phyloP scores from a whole-genome alignment of 805 yeast species.

The Metschnikowia lochheadii region DNA sequence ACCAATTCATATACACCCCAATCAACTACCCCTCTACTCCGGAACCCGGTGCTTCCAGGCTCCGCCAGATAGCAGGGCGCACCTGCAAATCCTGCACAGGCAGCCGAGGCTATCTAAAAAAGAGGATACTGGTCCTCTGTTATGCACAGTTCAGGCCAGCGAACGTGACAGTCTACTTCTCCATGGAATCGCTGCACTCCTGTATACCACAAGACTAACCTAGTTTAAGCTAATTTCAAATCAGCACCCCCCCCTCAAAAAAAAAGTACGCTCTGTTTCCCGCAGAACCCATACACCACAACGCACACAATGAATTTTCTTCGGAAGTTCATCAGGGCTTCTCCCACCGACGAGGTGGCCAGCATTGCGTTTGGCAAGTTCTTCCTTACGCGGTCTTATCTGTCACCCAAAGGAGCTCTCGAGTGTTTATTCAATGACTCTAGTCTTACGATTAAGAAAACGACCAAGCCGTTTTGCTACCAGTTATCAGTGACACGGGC shows the following conservation, averaged over 20 bases:
- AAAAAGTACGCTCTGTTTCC: background rate
- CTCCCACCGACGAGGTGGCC: conserved; percentile 57
- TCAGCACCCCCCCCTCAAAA: too few species aligned
- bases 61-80: conserved; percentile 1
- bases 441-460: conserved; percentile 63
- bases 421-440: conserved; percentile 85
- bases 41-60: background rate
- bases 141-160: conserved; percentile 3
- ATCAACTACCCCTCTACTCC: too few species aligned
- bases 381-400: conserved; percentile 65
- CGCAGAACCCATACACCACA: background rate
- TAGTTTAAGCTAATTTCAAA: background rate
- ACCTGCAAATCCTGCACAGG: conserved; percentile 2
- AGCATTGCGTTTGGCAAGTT: conserved; percentile 78
- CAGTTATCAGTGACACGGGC: conserved; percentile 70
- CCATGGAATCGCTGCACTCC: background rate
- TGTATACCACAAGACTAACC: background rate
- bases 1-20: too few species aligned
- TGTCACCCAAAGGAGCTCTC: conserved; percentile 80
- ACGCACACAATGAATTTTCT: conserved; percentile 59
- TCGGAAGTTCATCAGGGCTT: conserved; percentile 56
- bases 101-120: conserved; percentile 1
- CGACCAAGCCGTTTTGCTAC: conserved; percentile 61
- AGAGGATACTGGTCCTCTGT: conserved; percentile 2
- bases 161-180: background rate